Percentiles rank a stretch among this genome's conserved stretches.
phyloP scores from a whole-genome alignment of 768 basidiomycete species.

The Pilatotrama ljubarskyi region DNA sequence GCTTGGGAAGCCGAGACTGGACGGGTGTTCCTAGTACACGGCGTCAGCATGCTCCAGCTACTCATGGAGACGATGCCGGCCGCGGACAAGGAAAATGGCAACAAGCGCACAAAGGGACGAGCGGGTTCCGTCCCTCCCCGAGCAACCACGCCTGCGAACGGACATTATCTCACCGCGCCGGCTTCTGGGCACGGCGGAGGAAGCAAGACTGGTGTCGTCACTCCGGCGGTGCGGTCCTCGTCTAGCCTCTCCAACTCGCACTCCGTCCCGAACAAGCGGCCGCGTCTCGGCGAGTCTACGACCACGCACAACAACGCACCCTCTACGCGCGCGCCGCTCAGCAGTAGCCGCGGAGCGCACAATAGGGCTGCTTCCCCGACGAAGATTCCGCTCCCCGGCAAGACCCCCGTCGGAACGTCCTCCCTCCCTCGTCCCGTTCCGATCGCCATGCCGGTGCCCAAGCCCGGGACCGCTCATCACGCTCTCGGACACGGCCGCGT shows the following conservation, averaged over 20 bases:
- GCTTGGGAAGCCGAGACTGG: constrained; percentile 81
- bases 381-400: constrained; percentile 39
- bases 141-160: constrained; percentile 55
- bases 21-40: constrained; percentile 80
- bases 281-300: constrained; percentile 50
- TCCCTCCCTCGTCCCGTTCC: constrained; percentile 42
- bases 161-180: constrained; percentile 34
- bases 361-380: constrained; percentile 46
- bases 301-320: constrained; percentile 20
- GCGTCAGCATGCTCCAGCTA: constrained; percentile 75
- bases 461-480: constrained; percentile 52
- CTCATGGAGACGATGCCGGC: constrained; percentile 70
- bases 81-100: constrained; percentile 75
- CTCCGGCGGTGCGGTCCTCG: constrained; percentile 62
- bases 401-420: constrained; percentile 35
- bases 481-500: constrained; percentile 55
- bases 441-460: constrained; percentile 51
- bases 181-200: constrained; percentile 25
- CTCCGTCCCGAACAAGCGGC: constrained; percentile 64
- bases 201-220: constrained; percentile 46
- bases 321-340: constrained; percentile 7
- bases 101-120: constrained; percentile 31
- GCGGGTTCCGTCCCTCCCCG: constrained; percentile 63
- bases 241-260: constrained; percentile 43
- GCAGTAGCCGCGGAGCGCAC: constrained; percentile 36